phyloP scores from a whole-genome alignment of 306 rosid genomes.

The Oxytropis ochrocephala region DNA sequence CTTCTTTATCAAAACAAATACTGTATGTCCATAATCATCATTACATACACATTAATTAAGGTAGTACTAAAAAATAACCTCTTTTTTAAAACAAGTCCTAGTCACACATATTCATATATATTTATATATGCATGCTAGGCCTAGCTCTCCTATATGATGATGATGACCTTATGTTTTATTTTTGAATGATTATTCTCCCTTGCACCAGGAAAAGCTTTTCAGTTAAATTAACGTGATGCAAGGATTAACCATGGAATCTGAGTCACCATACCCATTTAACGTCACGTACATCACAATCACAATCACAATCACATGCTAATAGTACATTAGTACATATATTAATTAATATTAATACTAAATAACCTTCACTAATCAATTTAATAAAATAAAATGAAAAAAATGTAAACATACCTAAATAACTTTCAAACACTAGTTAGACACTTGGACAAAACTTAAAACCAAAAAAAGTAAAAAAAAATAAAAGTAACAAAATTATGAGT shows the following conservation, averaged over 20 bases:
- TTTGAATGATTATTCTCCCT: constrained; percentile 25
- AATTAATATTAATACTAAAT: too few species aligned
- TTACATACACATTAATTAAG: neutral
- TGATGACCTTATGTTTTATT: constrained; percentile 24
- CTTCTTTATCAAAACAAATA: neutral
- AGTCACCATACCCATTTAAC: constrained; percentile 30
- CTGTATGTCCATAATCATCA: neutral
- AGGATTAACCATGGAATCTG: constrained; percentile 37
- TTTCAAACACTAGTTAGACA: constrained; percentile 5
- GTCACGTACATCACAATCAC: constrained; percentile 21
- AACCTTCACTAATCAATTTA: neutral
- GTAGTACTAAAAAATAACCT: neutral
- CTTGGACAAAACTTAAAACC: neutral
- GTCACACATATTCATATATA: neutral
- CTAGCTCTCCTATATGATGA: constrained; percentile 4
- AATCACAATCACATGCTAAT: neutral
- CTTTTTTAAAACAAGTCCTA: too few species aligned
- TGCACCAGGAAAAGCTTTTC: constrained; percentile 19
- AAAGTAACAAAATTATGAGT: constrained; percentile 10
- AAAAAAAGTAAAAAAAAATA: neutral
- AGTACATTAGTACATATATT: too few species aligned
- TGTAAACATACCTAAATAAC: too few species aligned
- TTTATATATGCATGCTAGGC: constrained; percentile 30
- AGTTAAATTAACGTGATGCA: constrained; percentile 18
- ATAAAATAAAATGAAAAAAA: neutral